Evolutionary conservation across 495 filamentous ascomycete genomes (phyloP).

Genomic region (Lasiosphaeris hirsuta): DNA sequence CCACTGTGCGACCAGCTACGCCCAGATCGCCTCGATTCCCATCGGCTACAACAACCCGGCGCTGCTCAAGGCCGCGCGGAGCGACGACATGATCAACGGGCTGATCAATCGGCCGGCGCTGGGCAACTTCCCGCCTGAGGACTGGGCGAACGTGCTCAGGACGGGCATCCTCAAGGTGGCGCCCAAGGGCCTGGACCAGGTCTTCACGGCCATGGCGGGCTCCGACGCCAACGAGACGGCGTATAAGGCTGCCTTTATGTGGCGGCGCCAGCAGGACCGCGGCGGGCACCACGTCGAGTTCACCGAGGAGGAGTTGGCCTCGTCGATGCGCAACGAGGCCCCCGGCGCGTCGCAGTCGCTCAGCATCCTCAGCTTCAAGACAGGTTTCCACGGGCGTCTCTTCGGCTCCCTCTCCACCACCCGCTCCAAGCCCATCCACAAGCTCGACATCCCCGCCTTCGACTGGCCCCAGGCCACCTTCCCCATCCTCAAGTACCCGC

Average conservation of each 20-base stretch:
- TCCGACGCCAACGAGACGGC: conserved; percentile 99
- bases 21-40: conserved; percentile 96
- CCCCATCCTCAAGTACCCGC: conserved; percentile 84
- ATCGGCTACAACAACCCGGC: conserved; percentile 94
- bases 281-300: conserved; percentile 82
- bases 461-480: conserved; percentile 98
- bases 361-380: conserved; percentile 90
- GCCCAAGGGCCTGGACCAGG: conserved; percentile 87
- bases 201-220: conserved; percentile 94
- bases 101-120: conserved; percentile 93
- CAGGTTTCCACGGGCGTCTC: conserved; percentile 91
- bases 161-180: conserved; percentile 87
- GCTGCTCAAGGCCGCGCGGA: conserved; percentile 65
- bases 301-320: conserved; percentile 71
- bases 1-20: conserved; percentile 54
- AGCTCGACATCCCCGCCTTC: conserved; percentile 96
- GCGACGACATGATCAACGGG: conserved; percentile 74
- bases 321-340: conserved; percentile 78
- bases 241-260: conserved; percentile 99
- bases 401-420: conserved; percentile 92
- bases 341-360: conserved; percentile 75
- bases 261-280: conserved; percentile 81
- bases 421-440: conserved; percentile 95
- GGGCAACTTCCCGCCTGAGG: conserved; percentile 90
- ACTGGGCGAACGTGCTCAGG: conserved; percentile 83